Evolutionary conservation across 176 grass and related monocot genomes (phyloP), one percentile per base, ranked within the genome.

Genomic region (Juncus inflexus): DNA sequence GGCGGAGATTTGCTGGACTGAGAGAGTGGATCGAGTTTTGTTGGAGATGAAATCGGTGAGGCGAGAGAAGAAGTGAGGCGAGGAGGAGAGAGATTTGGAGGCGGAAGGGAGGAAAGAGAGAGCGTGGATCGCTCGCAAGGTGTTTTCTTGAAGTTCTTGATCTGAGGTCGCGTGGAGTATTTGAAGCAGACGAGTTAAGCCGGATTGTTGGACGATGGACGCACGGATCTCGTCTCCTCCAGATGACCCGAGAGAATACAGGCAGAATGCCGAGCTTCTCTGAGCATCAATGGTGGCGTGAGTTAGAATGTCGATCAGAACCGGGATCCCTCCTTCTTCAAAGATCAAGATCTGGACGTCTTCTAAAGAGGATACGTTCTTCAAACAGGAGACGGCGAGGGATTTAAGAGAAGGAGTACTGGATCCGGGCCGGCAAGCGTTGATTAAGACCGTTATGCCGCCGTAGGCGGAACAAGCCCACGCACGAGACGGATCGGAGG

Each of bases 381-480:
- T 88, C 41, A 95, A 78, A 12, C 76, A 81, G 9, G 79, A 70
- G 15, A 62, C 90, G 6, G 85, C 73, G 8, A 83, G 70, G 7
- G 76, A 65, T 62, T 86, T 82, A 64, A 86, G 39, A 12, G 61
- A 62, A 3, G 80, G 64, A 13, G 90, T 78, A 8, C 79, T 76
- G 4, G 82, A 86, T 72, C 85, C 85, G 51, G 82, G 75, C 3
- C 82, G 79, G 69, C 90, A 95, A 4, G 90, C 85, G 56, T 76
- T 76, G 41, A 95, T 50, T 64, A 95, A 75, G 60, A 89, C 60
- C 59, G 82, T 63, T 35, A 89, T 75, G 2, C 90, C 90, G 40
- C 90, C 90, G 58, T 95, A 95, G 3, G 90, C 90, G 2, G 85
- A 84, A 2, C 87, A 72, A 16, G 85, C 90, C 90, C 90, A 95